Base-by-base conservation (phyloP, 441 rosid genomes). In the Croton setiger region DNA sequence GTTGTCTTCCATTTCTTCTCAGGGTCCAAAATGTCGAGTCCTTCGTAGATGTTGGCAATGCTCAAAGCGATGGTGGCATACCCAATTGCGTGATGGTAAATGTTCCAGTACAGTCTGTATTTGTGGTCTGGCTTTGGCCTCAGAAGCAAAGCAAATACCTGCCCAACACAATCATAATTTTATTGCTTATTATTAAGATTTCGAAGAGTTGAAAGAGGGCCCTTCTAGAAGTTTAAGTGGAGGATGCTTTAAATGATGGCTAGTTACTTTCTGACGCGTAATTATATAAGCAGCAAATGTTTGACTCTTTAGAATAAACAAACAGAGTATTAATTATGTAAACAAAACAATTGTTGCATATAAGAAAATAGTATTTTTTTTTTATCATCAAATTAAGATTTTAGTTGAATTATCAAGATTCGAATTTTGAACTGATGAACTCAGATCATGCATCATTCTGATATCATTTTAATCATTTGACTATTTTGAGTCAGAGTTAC, bases 51-150 rank as follows among this genome's bases (percentile, higher is more conserved):
- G 60, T 86, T 88, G 56, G 61, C 27, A 37, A 82, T 60, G 79
- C 78, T 80, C 66, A 81, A 53, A 35, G 54, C 6, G 60, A 88
- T 76, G 72, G 77, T 78, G 1, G 83, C 45, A 21, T 86, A 90
- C 4, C 88, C 90, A 0, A 85, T 39, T 7, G 65, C 18, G 62
- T 79, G 84, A 61, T 90, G 91, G 82, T 86, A 86, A 39, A 79
- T 64, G 67, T 84, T 90, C 91, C 93, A 88, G 21, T 84, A 84
- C 8, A 74, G 12, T 74, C 90, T 82, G 82, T 74, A 83, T 10
- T 78, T 86, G 71, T 86, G 88, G 3, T 84, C 83, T 57, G 87
- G 86, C 62, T 76, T 79, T 4, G 90, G 90, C 81, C 91, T 82
- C 70, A 80, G 55, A 12, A 82, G 71, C 75, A 84, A 58, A 0